These are phyloP conservation scores for Aspergillus funiculosus DNA, from an alignment of 495 filamentous ascomycete species.

Conservation along the genomic window DNA sequence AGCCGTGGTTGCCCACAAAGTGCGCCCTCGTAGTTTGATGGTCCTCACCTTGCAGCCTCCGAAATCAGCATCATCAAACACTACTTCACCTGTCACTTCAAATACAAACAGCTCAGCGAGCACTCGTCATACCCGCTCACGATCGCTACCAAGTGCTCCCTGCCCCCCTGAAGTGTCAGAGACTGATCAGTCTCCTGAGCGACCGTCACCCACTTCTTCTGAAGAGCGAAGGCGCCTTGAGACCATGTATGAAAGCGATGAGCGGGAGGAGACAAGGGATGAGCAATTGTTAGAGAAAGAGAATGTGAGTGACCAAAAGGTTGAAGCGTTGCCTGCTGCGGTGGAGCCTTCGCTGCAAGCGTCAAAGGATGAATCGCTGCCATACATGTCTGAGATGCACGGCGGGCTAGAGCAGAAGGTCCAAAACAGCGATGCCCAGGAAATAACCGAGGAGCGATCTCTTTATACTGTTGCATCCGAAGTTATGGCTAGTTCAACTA, in stretches of 20 bases:
- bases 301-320: slow-evolving; percentile 19
- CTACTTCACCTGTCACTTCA: slow-evolving; percentile 27
- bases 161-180: slow-evolving; percentile 20
- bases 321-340: background rate
- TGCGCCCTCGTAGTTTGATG: slow-evolving; percentile 60
- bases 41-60: slow-evolving; percentile 40
- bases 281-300: slow-evolving; percentile 9
- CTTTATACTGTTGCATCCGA: slow-evolving; percentile 16
- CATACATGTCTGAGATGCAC: background rate
- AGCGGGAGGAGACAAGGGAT: slow-evolving; percentile 9
- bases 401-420: background rate
- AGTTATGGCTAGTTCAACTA: slow-evolving; percentile 19
- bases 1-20: slow-evolving; percentile 41
- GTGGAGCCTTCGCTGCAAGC: background rate
- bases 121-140: slow-evolving; percentile 46
- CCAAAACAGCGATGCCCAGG: slow-evolving; percentile 13
- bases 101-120: slow-evolving; percentile 11
- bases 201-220: slow-evolving; percentile 27
- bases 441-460: too few species aligned
- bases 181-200: slow-evolving; percentile 17
- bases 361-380: background rate
- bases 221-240: slow-evolving; percentile 33
- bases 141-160: slow-evolving; percentile 47
- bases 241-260: slow-evolving; percentile 43
- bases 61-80: slow-evolving; percentile 32